Percentiles rank a stretch among this genome's conserved stretches.
These are phyloP conservation scores for Termitomyces sp. DNA, from an alignment of 768 basidiomycete genomes.

Conservation along the genomic window DNA sequence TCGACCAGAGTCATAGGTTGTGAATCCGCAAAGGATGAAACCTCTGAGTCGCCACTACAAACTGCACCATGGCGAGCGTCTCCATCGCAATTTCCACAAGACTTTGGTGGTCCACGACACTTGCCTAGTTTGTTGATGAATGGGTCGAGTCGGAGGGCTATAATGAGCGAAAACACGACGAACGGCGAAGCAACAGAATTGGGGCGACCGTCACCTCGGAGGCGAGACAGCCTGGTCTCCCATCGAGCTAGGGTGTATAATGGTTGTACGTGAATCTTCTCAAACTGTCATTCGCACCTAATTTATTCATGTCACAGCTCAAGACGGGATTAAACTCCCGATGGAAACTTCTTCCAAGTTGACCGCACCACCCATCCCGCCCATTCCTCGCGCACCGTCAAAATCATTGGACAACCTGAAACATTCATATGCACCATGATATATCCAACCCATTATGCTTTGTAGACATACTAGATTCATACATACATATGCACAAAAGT, in stretches of 20 bases:
- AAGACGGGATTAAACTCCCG: conserved; percentile 4
- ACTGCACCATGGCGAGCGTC: neutral
- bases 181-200: no score
- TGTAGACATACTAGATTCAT: neutral
- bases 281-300: neutral
- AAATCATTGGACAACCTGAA: neutral
- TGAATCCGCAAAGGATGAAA: neutral
- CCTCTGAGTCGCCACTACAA: neutral
- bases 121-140: neutral
- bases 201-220: no score
- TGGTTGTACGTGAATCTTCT: conserved; percentile 15
- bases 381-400: neutral
- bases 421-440: neutral
- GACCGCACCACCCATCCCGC: neutral
- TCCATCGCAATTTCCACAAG: conserved; percentile 1
- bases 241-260: conserved; percentile 34
- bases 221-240: conserved; percentile 35
- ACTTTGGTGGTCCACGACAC: neutral
- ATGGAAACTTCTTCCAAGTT: conserved; percentile 26
- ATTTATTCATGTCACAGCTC: neutral
- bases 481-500: neutral
- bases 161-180: conserved; percentile 18
- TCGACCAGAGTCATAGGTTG: neutral
- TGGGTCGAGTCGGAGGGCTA: conserved; percentile 7
- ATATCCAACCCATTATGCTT: neutral